Percentiles rank a stretch among this genome's conserved stretches.
phyloP scores from a whole-genome alignment of 306 rosid genomes.

The cucumber (Cucumis sativus) region Cucumber_9930_V3 NC_026655.2:7709501-7710000 shows the following conservation, averaged over 20 bases:
- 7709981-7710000: no score
- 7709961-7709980: no score
- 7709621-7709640: constrained; percentile 12
- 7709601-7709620: constrained; percentile 22
- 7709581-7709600: constrained; percentile 14
- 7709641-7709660: constrained; percentile 5
- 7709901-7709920: no score
- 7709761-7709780: neutral
- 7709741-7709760: neutral
- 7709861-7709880: neutral
- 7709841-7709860: neutral
- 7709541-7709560: neutral
- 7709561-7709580: neutral
- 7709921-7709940: no score
- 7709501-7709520: neutral
- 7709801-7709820: neutral
- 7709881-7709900: neutral
- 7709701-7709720: neutral
- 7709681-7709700: neutral
- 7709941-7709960: no score
- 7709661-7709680: neutral
- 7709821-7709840: neutral
- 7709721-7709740: neutral
- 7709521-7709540: constrained; percentile 5
- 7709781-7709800: neutral